Conservation (phyloP, 805 yeast species). For the Lachancea meyersii region DNA sequence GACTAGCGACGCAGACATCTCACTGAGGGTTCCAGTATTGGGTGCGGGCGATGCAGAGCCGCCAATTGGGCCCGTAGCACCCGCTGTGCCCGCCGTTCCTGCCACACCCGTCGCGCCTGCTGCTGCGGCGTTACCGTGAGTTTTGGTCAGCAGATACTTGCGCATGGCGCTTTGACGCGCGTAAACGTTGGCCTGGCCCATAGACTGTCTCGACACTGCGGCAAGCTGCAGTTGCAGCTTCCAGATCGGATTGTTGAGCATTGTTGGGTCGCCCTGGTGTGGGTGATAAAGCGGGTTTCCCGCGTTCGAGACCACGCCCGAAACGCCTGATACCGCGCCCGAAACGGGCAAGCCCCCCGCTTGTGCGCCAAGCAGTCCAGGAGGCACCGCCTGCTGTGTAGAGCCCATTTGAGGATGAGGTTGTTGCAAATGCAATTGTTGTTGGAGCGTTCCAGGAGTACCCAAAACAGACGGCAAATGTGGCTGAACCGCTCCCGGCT, state of each 20-base stretch:
- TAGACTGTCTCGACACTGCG: conserved; percentile 28
- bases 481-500: conserved; percentile 7
- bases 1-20: conserved; percentile 27
- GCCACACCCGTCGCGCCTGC: background rate
- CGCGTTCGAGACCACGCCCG: conserved; percentile 14
- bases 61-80: conserved; percentile 3
- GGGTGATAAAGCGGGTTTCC: conserved; percentile 33
- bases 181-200: conserved; percentile 34
- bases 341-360: background rate
- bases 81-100: conserved; percentile 3
- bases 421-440: conserved; percentile 10
- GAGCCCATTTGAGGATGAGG: conserved; percentile 11
- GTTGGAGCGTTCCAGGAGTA: conserved; percentile 11
- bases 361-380: conserved; percentile 5
- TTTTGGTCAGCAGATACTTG: conserved; percentile 28
- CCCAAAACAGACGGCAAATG: conserved; percentile 9
- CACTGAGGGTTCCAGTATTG: conserved; percentile 10
- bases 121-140: conserved; percentile 8
- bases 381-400: conserved; percentile 5
- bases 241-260: conserved; percentile 33
- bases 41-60: background rate
- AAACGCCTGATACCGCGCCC: background rate
- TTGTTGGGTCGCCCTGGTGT: conserved; percentile 29
- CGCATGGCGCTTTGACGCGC: conserved; percentile 36
- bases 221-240: conserved; percentile 33